These are phyloP conservation scores for Huiozyma sinensis DNA, from an alignment of 805 yeast species.

Conservation along the genomic window DNA sequence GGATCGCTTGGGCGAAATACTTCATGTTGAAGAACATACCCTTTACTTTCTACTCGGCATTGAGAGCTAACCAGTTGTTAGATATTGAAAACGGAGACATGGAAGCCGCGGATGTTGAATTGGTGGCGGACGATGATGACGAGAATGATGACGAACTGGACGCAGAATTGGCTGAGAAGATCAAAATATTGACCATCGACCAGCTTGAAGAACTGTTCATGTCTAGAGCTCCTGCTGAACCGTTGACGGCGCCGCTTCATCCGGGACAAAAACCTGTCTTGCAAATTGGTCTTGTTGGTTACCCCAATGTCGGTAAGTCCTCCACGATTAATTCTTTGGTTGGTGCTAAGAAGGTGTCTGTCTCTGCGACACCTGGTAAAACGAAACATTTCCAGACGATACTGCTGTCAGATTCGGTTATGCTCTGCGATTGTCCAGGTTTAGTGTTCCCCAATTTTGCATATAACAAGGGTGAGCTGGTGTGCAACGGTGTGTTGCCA, in stretches of 20 bases:
- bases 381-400: constrained; percentile 98
- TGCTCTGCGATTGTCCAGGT: constrained; percentile 98
- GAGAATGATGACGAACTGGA: constrained; percentile 25
- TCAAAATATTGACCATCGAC: constrained; percentile 66
- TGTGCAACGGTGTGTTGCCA: constrained; percentile 97
- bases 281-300: constrained; percentile 94
- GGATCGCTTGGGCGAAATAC: constrained; percentile 80
- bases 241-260: constrained; percentile 36
- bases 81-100: constrained; percentile 44
- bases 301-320: constrained; percentile 93
- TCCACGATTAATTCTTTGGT: constrained; percentile 96
- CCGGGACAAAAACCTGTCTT: constrained; percentile 53
- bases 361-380: constrained; percentile 96
- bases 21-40: constrained; percentile 59
- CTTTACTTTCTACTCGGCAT: constrained; percentile 89
- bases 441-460: constrained; percentile 97
- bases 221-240: constrained; percentile 59
- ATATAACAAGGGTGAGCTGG: constrained; percentile 89
- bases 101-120: constrained; percentile 14
- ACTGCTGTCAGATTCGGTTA: constrained; percentile 65
- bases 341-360: constrained; percentile 96
- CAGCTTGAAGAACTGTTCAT: constrained; percentile 77
- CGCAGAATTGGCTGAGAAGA: constrained; percentile 34
- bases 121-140: constrained; percentile 24
- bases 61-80: constrained; percentile 63